Evolutionary conservation across 2,329 filamentous ascomycete species (phyloP).

Genomic region (Phaeosphaeriaceae sp.): DNA sequence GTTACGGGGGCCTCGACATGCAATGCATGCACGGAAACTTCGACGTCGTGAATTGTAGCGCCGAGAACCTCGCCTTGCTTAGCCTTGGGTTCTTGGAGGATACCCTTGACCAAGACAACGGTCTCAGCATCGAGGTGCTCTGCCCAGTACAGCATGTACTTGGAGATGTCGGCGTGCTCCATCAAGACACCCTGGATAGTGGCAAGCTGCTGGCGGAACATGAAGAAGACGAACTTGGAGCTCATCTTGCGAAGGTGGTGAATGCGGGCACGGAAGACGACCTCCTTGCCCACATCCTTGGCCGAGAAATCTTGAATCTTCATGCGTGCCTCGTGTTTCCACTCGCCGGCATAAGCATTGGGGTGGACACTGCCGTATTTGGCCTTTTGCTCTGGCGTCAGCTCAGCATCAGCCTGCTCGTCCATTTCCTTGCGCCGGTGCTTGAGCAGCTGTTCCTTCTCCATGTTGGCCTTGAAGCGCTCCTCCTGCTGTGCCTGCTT

Average conservation of each 20-base stretch:
- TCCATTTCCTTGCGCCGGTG: conserved; percentile 59
- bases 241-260: conserved; percentile 85
- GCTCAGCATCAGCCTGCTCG: conserved; percentile 58
- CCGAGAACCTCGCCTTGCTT: conserved; percentile 74
- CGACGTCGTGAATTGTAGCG: conserved; percentile 77
- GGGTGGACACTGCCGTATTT: conserved; percentile 67
- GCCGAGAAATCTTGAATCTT: conserved; percentile 61
- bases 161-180: conserved; percentile 68
- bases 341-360: conserved; percentile 65
- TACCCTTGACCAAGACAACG: conserved; percentile 78
- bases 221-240: conserved; percentile 81
- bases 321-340: conserved; percentile 57
- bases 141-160: conserved; percentile 85
- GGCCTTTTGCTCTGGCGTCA: conserved; percentile 66
- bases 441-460: conserved; percentile 55
- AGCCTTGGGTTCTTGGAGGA: conserved; percentile 73
- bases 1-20: conserved; percentile 69
- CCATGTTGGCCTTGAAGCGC: conserved; percentile 52
- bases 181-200: conserved; percentile 86
- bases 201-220: conserved; percentile 82
- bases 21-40: conserved; percentile 73
- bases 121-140: conserved; percentile 82
- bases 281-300: conserved; percentile 64
- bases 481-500: conserved; percentile 55
- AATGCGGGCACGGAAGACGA: conserved; percentile 74